A percentile compares a stretch with the other conserved stretches of the same genome.
phyloP scores from a whole-genome alignment of 805 yeast genomes.

The Pichia membranifaciens region DNA sequence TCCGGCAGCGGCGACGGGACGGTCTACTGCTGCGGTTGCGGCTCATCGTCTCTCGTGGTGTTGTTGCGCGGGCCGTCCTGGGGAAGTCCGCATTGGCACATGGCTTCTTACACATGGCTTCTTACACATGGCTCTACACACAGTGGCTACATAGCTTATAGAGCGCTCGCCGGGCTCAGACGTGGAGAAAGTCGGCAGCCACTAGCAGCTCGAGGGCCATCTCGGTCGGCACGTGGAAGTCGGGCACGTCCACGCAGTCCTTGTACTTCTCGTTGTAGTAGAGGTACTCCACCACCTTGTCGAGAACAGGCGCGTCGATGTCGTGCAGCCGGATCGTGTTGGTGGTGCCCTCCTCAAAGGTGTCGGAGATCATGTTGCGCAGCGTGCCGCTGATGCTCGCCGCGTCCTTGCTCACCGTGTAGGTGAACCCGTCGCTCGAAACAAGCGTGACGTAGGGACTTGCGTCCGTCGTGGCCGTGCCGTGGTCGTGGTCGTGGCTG shows the following conservation, averaged over 20 bases:
- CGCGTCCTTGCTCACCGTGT: slow-evolving; percentile 60
- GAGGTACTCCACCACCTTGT: slow-evolving; percentile 78
- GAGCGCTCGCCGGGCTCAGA: too few relatives aligned
- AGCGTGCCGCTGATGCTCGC: slow-evolving; percentile 69
- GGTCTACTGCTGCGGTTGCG: too few relatives aligned
- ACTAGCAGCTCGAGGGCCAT: slow-evolving; percentile 86
- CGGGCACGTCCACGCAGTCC: slow-evolving; percentile 46
- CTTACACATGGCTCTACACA: too few relatives aligned
- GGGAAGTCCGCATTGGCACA: too few relatives aligned
- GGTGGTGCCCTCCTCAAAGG: slow-evolving; percentile 55
- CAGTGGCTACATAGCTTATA: too few relatives aligned
- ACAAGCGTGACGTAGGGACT: slow-evolving; percentile 64
- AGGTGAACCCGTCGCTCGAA: slow-evolving; percentile 66
- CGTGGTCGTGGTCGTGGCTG: too few relatives aligned
- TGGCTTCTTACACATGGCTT: too few relatives aligned
- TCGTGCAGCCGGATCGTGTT: slow-evolving; percentile 52
- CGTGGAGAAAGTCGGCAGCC: slow-evolving; percentile 86
- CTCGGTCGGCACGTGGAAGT: slow-evolving; percentile 88
- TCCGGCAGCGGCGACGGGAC: too few relatives aligned
- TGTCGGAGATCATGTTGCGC: slow-evolving; percentile 46
- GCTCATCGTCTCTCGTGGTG: too few relatives aligned
- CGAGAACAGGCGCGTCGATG: slow-evolving; percentile 65
- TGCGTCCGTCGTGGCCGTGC: too few relatives aligned
- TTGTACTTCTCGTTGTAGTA: slow-evolving; percentile 68
- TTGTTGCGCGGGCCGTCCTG: too few relatives aligned